Evolutionary conservation across 2,329 filamentous ascomycete species (phyloP).

Genomic region (Penicillium sp.): DNA sequence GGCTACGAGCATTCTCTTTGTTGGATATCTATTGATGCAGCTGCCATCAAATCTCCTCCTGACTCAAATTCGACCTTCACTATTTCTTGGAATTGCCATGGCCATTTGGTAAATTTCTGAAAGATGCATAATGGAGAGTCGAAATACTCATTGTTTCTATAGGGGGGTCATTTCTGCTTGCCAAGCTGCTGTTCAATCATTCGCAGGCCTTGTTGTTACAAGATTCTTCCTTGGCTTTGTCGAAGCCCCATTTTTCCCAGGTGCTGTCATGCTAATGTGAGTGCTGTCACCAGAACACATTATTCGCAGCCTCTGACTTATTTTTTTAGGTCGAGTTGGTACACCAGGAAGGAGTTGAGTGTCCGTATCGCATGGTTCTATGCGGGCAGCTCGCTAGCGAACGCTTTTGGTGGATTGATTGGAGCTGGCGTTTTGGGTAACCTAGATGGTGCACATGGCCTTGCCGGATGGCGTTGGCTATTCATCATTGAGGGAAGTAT

Average conservation of each 20-base stretch:
- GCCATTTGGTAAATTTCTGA: conserved; percentile 34
- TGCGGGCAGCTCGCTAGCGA: conserved; percentile 49
- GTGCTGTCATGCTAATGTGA: conserved; percentile 60
- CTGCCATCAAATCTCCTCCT: conserved; percentile 61
- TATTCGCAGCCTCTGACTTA: background rate
- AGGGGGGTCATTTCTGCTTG: conserved; percentile 34
- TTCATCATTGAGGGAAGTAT: conserved; percentile 58
- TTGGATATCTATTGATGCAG: conserved; percentile 63
- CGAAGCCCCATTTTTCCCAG: conserved; percentile 57
- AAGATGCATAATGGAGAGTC: too few species aligned
- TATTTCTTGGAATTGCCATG: conserved; percentile 51
- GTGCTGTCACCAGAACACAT: background rate
- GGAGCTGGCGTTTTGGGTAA: conserved; percentile 51
- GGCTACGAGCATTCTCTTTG: conserved; percentile 57
- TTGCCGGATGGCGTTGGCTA: conserved; percentile 54
- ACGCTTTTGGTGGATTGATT: conserved; percentile 54
- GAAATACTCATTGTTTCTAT: background rate
- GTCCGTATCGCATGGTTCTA: conserved; percentile 52
- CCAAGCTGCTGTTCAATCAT: conserved; percentile 41
- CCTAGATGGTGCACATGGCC: conserved; percentile 30
- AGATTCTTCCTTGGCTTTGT: conserved; percentile 44
- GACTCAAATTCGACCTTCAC: conserved; percentile 54
- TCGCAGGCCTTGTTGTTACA: conserved; percentile 40
- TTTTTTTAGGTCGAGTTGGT: conserved; percentile 59
- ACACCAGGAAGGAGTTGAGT: conserved; percentile 59